phyloP scores from a whole-genome alignment of 2,329 filamentous ascomycete species.

The Phialophora tarda region DNA sequence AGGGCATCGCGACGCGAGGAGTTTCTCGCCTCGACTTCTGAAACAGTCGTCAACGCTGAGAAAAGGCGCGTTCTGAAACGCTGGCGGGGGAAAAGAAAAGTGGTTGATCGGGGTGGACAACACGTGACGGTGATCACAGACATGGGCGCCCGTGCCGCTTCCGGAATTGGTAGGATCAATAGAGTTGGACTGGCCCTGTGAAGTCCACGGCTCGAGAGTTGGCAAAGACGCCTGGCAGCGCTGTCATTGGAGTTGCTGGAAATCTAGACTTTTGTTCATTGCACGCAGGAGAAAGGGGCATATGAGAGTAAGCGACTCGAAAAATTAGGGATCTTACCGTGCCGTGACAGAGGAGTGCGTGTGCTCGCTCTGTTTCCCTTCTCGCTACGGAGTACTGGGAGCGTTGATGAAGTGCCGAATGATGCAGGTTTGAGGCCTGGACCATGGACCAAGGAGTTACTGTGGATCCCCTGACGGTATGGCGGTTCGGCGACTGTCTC shows the following conservation, averaged over 20 bases:
- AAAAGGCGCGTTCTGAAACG: constrained; percentile 20
- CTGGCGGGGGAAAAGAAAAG: constrained; percentile 2
- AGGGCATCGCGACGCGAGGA: constrained; percentile 11
- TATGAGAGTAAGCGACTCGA: background rate
- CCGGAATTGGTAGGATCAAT: constrained; percentile 21
- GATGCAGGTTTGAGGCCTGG: background rate
- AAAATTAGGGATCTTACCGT: background rate
- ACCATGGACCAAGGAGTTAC: background rate
- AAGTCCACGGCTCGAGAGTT: background rate
- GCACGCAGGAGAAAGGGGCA: constrained; percentile 20
- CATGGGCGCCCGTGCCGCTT: constrained; percentile 16
- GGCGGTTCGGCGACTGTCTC: background rate
- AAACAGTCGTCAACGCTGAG: constrained; percentile 22
- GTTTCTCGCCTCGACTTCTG: constrained; percentile 15
- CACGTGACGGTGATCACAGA: constrained; percentile 9
- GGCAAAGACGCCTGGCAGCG: background rate
- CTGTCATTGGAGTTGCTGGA: constrained; percentile 7
- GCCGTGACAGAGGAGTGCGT: background rate
- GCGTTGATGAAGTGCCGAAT: background rate
- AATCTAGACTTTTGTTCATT: background rate
- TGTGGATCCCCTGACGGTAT: background rate
- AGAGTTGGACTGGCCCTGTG: constrained; percentile 6
- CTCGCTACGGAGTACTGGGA: background rate
- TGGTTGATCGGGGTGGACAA: background rate
- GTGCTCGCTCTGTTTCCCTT: background rate